These are phyloP conservation scores for Trichoderma aggressivum DNA, from an alignment of 2,329 filamentous ascomycete species.

Conservation along the genomic window DNA sequence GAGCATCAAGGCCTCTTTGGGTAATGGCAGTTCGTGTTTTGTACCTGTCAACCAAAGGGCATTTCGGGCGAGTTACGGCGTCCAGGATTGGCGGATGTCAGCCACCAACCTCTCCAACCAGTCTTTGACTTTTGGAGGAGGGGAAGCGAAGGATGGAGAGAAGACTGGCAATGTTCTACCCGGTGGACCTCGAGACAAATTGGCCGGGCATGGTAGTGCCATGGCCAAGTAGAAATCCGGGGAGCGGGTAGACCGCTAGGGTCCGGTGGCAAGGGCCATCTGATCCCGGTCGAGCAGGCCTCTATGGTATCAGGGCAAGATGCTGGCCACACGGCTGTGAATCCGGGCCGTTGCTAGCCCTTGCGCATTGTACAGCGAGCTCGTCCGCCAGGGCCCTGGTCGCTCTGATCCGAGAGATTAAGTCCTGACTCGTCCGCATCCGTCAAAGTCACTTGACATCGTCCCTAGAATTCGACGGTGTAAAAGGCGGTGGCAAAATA, in stretches of 20 bases:
- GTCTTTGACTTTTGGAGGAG: background rate
- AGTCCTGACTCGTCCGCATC: slow-evolving; percentile 17
- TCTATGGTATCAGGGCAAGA: slow-evolving; percentile 20
- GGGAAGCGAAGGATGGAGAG: slow-evolving; percentile 1
- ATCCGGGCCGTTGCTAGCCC: slow-evolving; percentile 35
- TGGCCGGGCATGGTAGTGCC: slow-evolving; percentile 19
- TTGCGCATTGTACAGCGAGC: slow-evolving; percentile 14
- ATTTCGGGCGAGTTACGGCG: background rate
- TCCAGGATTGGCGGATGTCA: background rate
- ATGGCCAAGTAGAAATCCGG: slow-evolving; percentile 30
- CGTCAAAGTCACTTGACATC: slow-evolving; percentile 16
- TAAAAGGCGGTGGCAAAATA: slow-evolving; percentile 16
- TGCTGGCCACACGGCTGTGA: slow-evolving; percentile 34
- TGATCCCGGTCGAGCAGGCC: slow-evolving; percentile 29
- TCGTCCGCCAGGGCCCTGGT: background rate
- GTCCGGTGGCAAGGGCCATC: slow-evolving; percentile 28
- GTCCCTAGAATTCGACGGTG: slow-evolving; percentile 8
- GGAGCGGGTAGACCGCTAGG: slow-evolving; percentile 25
- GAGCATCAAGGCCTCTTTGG: background rate
- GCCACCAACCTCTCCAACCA: background rate
- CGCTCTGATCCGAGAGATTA: slow-evolving; percentile 16
- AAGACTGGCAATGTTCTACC: slow-evolving; percentile 13
- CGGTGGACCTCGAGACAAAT: slow-evolving; percentile 10
- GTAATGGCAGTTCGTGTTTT: background rate
- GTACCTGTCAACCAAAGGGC: background rate